Evolutionary conservation across 108 stramenopile genomes (phyloP).

Genomic region (Parmales sp.): DNA sequence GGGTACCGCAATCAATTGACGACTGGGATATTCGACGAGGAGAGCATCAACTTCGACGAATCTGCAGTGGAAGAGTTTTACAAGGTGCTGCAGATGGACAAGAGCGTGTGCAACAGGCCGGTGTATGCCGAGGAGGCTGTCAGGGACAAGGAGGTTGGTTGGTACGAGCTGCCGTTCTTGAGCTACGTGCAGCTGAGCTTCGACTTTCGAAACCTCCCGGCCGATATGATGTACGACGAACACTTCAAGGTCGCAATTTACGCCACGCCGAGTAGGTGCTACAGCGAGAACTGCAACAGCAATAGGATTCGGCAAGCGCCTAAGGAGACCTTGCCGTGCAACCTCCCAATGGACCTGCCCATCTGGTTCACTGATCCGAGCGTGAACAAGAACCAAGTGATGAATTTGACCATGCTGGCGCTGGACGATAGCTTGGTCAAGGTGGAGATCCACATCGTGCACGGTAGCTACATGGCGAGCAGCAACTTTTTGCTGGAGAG

Average conservation of each 20-base stretch:
- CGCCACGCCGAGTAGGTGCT: slow-evolving; percentile 45
- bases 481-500: slow-evolving; percentile 51
- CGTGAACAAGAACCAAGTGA: slow-evolving; percentile 40
- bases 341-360: slow-evolving; percentile 49
- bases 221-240: slow-evolving; percentile 46
- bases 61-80: slow-evolving; percentile 14
- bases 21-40: too few relatives aligned
- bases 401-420: slow-evolving; percentile 57
- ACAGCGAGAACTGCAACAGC: slow-evolving; percentile 43
- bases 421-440: slow-evolving; percentile 63
- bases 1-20: too few relatives aligned
- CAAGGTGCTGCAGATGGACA: slow-evolving; percentile 17
- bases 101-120: slow-evolving; percentile 18
- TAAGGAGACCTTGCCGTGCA: slow-evolving; percentile 53
- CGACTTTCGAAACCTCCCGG: slow-evolving; percentile 55
- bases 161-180: slow-evolving; percentile 50
- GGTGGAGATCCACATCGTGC: slow-evolving; percentile 58
- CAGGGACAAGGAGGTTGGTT: slow-evolving; percentile 42
- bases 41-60: slow-evolving; percentile 7
- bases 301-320: slow-evolving; percentile 26
- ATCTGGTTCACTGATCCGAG: slow-evolving; percentile 39
- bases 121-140: slow-evolving; percentile 40
- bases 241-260: slow-evolving; percentile 63
- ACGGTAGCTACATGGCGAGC: slow-evolving; percentile 51
- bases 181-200: slow-evolving; percentile 47